phyloP scores from a whole-genome alignment of 1,284 basidiomycete species.

The Fistulinella cinereoalba region DNA sequence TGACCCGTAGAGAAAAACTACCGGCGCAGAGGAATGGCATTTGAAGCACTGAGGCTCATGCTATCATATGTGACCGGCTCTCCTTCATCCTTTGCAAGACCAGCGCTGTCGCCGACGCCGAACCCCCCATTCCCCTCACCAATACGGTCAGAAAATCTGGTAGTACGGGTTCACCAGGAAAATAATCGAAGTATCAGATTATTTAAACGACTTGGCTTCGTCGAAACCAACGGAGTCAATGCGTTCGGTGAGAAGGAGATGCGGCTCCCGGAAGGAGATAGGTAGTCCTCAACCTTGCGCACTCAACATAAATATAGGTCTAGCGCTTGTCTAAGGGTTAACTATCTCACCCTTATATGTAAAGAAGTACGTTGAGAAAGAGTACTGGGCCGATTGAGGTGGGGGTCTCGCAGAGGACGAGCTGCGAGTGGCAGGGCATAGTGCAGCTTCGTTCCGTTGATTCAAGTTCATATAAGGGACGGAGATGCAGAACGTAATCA shows the following conservation, averaged over 20 bases:
- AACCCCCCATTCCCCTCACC: conserved; percentile 32
- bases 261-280: conserved; percentile 14
- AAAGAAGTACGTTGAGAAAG: no score
- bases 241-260: conserved; percentile 55
- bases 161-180: conserved; percentile 52
- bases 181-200: conserved; percentile 51
- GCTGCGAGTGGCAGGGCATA: no score
- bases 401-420: no score
- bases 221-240: conserved; percentile 40
- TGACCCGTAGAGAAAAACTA: conserved; percentile 51
- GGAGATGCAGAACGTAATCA: no score
- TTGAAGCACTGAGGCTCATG: conserved; percentile 64
- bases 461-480: no score
- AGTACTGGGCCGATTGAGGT: no score
- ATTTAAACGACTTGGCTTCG: conserved; percentile 50
- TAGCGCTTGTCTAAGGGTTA: no score
- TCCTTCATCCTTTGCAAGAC: conserved; percentile 10
- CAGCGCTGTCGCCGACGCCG: neutral
- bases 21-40: conserved; percentile 65
- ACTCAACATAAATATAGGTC: no score
- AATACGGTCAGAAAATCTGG: conserved; percentile 42
- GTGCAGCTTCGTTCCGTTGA: no score
- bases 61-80: conserved; percentile 55
- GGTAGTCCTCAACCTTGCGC: no score
- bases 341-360: no score